A percentile compares a stretch with the other conserved stretches of the same genome.
Evolutionary conservation across 495 filamentous ascomycete genomes (phyloP).

Genomic region (Sordaria brevicollis): DNA sequence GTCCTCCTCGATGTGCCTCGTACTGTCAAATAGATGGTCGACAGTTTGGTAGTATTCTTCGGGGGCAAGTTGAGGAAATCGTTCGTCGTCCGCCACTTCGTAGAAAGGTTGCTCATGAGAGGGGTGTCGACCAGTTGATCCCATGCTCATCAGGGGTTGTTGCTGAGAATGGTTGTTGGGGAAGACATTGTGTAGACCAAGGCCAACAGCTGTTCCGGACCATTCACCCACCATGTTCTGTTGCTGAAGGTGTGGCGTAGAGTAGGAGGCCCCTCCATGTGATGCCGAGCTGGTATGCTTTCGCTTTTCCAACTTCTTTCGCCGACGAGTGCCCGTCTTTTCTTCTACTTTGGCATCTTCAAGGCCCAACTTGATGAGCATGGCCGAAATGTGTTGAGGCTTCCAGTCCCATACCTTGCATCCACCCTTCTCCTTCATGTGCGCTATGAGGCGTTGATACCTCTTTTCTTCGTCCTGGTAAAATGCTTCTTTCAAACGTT

Average conservation of each 20-base stretch:
- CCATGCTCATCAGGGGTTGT: background rate
- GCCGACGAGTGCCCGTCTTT: conserved; percentile 18
- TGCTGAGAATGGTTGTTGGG: background rate
- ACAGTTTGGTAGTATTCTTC: conserved; percentile 32
- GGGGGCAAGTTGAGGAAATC: conserved; percentile 12
- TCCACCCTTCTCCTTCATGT: conserved; percentile 29
- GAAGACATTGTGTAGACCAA: background rate
- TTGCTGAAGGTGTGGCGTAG: background rate
- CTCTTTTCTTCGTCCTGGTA: conserved; percentile 21
- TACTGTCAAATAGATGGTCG: conserved; percentile 27
- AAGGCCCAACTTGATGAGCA: conserved; percentile 28
- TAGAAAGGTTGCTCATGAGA: background rate
- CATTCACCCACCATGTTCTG: conserved; percentile 15
- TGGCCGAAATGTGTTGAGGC: conserved; percentile 24
- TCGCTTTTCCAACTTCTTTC: conserved; percentile 24
- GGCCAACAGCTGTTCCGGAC: conserved; percentile 2
- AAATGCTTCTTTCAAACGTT: conserved; percentile 21
- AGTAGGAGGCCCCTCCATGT: background rate
- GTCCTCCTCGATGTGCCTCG: background rate
- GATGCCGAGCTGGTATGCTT: conserved; percentile 17
- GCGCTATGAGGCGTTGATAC: conserved; percentile 20
- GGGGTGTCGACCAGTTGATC: background rate
- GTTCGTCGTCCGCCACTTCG: conserved; percentile 14
- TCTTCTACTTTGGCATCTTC: conserved; percentile 20
- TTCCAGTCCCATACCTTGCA: conserved; percentile 29